These are phyloP conservation scores for Aspergillus egyptiacus DNA, from an alignment of 495 filamentous ascomycete species.

Conservation along the genomic window DNA sequence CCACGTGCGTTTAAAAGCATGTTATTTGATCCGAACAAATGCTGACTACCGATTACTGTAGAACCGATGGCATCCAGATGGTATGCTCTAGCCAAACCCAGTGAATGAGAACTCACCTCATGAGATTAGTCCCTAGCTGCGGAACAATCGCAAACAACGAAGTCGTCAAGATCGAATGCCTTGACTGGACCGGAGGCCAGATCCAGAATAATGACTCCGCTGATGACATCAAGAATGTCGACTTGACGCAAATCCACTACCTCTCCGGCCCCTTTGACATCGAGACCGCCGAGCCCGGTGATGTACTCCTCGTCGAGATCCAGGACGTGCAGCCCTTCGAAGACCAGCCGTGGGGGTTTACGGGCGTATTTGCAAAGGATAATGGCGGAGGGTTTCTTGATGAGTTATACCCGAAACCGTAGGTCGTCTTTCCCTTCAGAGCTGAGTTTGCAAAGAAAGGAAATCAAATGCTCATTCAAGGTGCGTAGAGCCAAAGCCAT, in stretches of 20 bases:
- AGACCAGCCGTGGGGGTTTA: conserved; percentile 88
- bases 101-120: conserved; percentile 6
- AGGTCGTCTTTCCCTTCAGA: conserved; percentile 11
- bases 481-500: conserved; percentile 74
- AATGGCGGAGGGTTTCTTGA: conserved; percentile 94
- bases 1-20: conserved; percentile 75
- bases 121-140: conserved; percentile 60
- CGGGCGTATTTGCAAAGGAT: conserved; percentile 71
- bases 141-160: conserved; percentile 78
- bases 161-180: conserved; percentile 90
- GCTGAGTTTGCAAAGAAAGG: background rate
- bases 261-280: conserved; percentile 89
- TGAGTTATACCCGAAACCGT: conserved; percentile 81
- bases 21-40: no score
- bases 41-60: no score
- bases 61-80: conserved; percentile 95
- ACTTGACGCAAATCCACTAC: conserved; percentile 81
- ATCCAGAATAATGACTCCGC: conserved; percentile 86
- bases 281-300: conserved; percentile 78
- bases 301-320: conserved; percentile 84
- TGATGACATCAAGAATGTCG: conserved; percentile 80
- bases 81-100: conserved; percentile 36
- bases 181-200: conserved; percentile 86
- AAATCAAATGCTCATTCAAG: no score
- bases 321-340: conserved; percentile 92